phyloP scores from a whole-genome alignment of 305 asterid genomes.

The Euphrasia arctica region DNA sequence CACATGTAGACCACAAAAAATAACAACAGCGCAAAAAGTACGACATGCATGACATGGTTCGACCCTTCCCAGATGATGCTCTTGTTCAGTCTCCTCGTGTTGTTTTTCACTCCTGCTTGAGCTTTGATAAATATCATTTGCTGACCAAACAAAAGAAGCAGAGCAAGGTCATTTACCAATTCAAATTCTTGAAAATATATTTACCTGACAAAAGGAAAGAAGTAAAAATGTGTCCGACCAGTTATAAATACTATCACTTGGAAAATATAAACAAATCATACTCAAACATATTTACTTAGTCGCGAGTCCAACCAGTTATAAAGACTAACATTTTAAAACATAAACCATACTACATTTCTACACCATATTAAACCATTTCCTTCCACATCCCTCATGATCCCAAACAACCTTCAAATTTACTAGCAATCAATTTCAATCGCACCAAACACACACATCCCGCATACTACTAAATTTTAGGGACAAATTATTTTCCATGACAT shows the following conservation, averaged over 20 bases:
- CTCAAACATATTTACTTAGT: no score
- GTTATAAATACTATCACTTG: no score
- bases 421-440: no score
- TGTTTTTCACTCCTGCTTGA: constrained; percentile 93
- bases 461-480: not conserved
- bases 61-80: constrained; percentile 79
- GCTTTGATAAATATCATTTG: constrained; percentile 90
- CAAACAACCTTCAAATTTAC: no score
- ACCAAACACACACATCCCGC: not conserved
- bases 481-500: constrained; percentile 2
- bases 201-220: no score
- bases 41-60: constrained; percentile 75
- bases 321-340: no score
- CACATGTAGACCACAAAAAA: constrained; percentile 61
- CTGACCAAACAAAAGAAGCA: constrained; percentile 34
- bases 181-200: not conserved
- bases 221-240: no score
- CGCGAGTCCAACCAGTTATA: no score
- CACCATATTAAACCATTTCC: not conserved
- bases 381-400: not conserved
- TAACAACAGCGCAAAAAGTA: constrained; percentile 68
- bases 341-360: not conserved
- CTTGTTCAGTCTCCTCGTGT: constrained; percentile 76
- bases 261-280: no score
- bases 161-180: constrained; percentile 8